These are phyloP conservation scores for Pontederia crassipes DNA, from an alignment of 176 grass and related monocot genomes.

Conservation along the genomic window DNA sequence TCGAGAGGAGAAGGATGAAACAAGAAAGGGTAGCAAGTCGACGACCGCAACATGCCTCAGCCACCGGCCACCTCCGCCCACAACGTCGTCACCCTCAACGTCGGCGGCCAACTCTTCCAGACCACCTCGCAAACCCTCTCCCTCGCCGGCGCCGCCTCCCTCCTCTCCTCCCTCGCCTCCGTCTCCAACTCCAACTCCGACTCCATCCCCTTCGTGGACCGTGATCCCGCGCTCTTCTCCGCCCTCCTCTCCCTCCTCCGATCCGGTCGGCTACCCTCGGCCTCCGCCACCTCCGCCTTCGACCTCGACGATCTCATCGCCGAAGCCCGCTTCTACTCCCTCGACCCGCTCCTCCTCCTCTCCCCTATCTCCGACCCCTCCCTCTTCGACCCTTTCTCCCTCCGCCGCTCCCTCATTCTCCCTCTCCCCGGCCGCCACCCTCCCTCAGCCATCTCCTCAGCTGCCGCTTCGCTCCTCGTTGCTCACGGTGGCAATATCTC, in stretches of 20 bases:
- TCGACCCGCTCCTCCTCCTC: background rate
- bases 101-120: slow-evolving; percentile 67
- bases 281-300: too few species aligned
- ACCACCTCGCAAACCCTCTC: slow-evolving; percentile 49
- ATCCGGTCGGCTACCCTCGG: too few species aligned
- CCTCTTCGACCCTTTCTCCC: slow-evolving; percentile 34
- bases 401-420: slow-evolving; percentile 26
- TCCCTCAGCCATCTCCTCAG: slow-evolving; percentile 27
- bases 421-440: slow-evolving; percentile 34
- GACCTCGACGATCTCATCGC: too few species aligned
- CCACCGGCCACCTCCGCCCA: background rate
- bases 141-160: slow-evolving; percentile 37
- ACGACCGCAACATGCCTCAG: too few species aligned
- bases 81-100: slow-evolving; percentile 44
- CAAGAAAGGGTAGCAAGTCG: too few species aligned
- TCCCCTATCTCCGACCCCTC: slow-evolving; percentile 13
- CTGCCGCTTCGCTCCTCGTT: slow-evolving; percentile 28
- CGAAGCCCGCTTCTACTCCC: too few species aligned
- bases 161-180: slow-evolving; percentile 20
- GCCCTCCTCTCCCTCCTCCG: too few species aligned
- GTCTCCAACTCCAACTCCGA: slow-evolving; percentile 12
- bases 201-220: background rate
- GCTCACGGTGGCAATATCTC: slow-evolving; percentile 61
- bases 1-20: too few species aligned
- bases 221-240: too few species aligned